Percentiles rank a stretch among this genome's conserved stretches.
These are phyloP conservation scores for Mycosphaerella arachidis DNA, from an alignment of 2,329 filamentous ascomycete species.

Conservation along the genomic window DNA sequence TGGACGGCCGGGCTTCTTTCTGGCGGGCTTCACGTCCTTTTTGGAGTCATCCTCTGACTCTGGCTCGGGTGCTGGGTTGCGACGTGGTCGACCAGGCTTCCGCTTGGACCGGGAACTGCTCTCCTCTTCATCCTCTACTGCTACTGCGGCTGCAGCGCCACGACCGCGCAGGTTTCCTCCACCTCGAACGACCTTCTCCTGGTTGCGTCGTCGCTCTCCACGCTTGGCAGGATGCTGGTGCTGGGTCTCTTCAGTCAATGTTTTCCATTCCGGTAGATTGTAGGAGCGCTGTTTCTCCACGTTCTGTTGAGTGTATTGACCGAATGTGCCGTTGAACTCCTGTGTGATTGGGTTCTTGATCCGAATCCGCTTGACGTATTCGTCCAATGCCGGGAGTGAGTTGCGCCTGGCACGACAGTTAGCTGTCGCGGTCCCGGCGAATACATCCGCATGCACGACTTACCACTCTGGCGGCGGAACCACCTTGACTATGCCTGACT, in stretches of 20 bases:
- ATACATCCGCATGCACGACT: conserved; percentile 29
- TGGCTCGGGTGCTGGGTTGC: conserved; percentile 32
- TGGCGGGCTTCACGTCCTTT: conserved; percentile 47
- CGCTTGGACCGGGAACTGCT: conserved; percentile 42
- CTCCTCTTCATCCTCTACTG: conserved; percentile 23
- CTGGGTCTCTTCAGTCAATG: conserved; percentile 87
- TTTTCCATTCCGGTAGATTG: conserved; percentile 93
- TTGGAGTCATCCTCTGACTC: conserved; percentile 27
- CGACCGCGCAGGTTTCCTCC: conserved; percentile 29
- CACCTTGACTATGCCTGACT: conserved; percentile 93
- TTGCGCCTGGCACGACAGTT: conserved; percentile 51
- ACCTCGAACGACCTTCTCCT: conserved; percentile 44
- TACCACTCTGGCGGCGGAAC: conserved; percentile 93
- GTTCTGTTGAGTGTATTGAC: conserved; percentile 94
- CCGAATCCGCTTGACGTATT: conserved; percentile 82
- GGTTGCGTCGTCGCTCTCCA: conserved; percentile 68
- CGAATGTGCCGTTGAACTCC: conserved; percentile 93
- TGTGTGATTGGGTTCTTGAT: conserved; percentile 98
- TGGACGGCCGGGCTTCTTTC: conserved; percentile 42
- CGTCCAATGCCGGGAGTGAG: conserved; percentile 69
- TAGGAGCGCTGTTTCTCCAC: conserved; percentile 94
- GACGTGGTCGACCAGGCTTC: conserved; percentile 46
- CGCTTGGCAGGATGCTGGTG: conserved; percentile 90
- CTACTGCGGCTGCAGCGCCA: conserved; percentile 20
- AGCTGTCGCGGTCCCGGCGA: conserved; percentile 14